phyloP scores from a whole-genome alignment of 805 yeast genomes.

The Ogataea kodamae region DNA sequence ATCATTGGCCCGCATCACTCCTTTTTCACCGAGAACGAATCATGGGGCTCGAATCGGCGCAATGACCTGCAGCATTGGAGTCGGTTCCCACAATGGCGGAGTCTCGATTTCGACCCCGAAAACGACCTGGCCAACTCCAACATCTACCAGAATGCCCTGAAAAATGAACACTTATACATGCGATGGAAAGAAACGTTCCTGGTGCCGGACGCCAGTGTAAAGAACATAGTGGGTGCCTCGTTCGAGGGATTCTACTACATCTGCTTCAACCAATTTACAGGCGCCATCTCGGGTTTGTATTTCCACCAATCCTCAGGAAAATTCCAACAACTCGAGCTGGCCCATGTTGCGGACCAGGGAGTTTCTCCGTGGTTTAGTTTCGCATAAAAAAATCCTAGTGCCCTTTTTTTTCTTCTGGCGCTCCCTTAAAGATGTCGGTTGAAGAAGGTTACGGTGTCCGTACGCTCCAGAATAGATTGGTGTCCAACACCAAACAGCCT shows the following conservation, averaged over 20 bases:
- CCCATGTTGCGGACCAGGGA: constrained; percentile 50
- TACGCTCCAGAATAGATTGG: constrained; percentile 14
- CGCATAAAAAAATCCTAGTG: constrained; percentile 14
- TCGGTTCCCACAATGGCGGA: constrained; percentile 40
- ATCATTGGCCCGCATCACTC: constrained; percentile 59
- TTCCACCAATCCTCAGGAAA: constrained; percentile 77
- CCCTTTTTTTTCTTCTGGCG: constrained; percentile 14
- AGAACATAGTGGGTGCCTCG: constrained; percentile 66
- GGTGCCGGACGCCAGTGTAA: constrained; percentile 72
- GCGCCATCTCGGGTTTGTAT: constrained; percentile 75
- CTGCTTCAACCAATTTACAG: constrained; percentile 73
- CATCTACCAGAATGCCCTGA: constrained; percentile 26
- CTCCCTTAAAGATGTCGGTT: constrained; percentile 11
- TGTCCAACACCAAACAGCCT: constrained; percentile 13
- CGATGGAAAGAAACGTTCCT: constrained; percentile 92
- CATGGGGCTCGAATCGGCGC: constrained; percentile 48
- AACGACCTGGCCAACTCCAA: constrained; percentile 28
- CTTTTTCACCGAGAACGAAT: constrained; percentile 53
- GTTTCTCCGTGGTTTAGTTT: constrained; percentile 32
- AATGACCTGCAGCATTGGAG: constrained; percentile 67
- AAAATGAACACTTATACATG: constrained; percentile 66
- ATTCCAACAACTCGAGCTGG: constrained; percentile 71
- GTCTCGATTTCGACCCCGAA: constrained; percentile 29
- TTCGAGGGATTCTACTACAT: constrained; percentile 92
- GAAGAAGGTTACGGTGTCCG: constrained; percentile 17